Percentiles rank a stretch among this genome's conserved stretches.
phyloP scores from a whole-genome alignment of 768 basidiomycete species.

The Pilatotrama ljubarskyi region DNA sequence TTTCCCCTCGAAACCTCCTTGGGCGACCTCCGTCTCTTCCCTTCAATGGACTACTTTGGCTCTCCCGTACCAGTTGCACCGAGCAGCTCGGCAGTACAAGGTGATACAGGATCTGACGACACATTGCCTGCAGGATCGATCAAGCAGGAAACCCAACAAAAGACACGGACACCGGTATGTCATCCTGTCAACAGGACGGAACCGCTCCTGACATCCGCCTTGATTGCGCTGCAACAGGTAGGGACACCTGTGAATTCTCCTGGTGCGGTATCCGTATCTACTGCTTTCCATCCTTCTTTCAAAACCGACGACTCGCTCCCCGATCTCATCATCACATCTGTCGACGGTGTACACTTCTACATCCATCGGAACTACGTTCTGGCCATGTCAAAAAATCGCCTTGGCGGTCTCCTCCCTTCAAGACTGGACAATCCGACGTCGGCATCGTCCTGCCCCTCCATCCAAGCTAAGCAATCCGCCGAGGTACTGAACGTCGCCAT shows the following conservation, averaged over 20 bases:
- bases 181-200: too few species aligned
- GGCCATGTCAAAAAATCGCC: conserved; percentile 58
- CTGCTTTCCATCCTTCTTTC: conserved; percentile 74
- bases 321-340: conserved; percentile 63
- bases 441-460: background rate
- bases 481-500: conserved; percentile 35
- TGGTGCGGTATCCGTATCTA: conserved; percentile 59
- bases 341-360: conserved; percentile 83
- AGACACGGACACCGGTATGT: conserved; percentile 6
- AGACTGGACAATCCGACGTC: too few species aligned
- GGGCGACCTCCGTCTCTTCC: too few species aligned
- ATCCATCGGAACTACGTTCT: conserved; percentile 62
- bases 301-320: conserved; percentile 49
- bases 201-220: too few species aligned
- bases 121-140: background rate
- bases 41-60: conserved; percentile 15
- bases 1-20: background rate
- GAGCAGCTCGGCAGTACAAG: background rate
- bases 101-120: background rate
- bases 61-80: background rate
- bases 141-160: background rate
- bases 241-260: background rate
- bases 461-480: conserved; percentile 28
- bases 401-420: conserved; percentile 49
- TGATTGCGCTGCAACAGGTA: background rate